Percentiles rank a stretch among this genome's conserved stretches.
Conservation (phyloP, 176 grass and related monocot species). For the Oryza punctata region DNA sequence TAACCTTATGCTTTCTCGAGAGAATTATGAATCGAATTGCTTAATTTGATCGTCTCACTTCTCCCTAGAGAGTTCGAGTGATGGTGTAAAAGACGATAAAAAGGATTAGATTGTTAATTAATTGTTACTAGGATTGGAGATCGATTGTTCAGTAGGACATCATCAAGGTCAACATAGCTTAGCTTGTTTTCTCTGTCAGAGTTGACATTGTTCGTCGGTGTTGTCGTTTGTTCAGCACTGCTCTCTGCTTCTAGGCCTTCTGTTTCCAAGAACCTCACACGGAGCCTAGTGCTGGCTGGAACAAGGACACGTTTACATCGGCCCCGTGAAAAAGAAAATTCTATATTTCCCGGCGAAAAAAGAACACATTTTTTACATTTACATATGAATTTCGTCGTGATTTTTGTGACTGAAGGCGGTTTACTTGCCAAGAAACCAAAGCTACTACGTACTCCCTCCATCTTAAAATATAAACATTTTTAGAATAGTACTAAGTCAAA, state of each 20-base stretch:
- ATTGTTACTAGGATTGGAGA: background rate
- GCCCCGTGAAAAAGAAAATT: no score
- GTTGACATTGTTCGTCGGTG: background rate
- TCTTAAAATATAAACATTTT: no score
- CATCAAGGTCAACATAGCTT: background rate
- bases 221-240: no score
- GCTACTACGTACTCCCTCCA: no score
- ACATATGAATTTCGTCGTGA: no score
- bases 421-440: no score
- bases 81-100: background rate
- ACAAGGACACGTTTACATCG: no score
- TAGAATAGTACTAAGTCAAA: no score
- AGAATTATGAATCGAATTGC: background rate
- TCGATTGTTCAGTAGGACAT: background rate
- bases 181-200: background rate
- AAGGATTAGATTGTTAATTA: background rate
- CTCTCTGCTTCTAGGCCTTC: background rate
- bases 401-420: no score
- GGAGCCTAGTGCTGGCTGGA: background rate
- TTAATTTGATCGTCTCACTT: background rate
- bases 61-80: background rate
- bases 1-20: background rate
- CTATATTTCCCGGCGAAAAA: no score
- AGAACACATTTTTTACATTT: no score
- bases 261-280: background rate